Evolutionary conservation across 2,329 filamentous ascomycete genomes (phyloP).

Genomic region (Leptodontidium sp.): DNA sequence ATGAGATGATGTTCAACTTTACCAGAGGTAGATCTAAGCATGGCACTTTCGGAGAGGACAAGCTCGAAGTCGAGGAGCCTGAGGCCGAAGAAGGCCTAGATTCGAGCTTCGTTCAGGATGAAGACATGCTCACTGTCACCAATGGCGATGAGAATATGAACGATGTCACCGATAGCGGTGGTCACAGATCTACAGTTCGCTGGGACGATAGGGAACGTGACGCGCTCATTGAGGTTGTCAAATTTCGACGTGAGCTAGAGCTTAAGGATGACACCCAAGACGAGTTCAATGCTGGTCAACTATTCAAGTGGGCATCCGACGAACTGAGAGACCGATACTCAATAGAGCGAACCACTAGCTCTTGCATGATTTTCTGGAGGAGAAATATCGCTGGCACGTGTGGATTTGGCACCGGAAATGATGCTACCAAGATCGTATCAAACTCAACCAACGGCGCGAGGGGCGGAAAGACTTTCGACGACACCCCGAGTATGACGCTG

Average conservation of each 20-base stretch:
- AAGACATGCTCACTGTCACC: background rate
- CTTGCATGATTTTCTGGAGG: constrained; percentile 16
- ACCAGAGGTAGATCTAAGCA: constrained; percentile 9
- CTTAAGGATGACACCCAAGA: background rate
- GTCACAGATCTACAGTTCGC: constrained; percentile 6
- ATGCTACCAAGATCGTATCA: constrained; percentile 1
- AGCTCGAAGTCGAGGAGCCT: constrained; percentile 13
- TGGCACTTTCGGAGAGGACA: constrained; percentile 11
- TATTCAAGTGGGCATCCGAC: constrained; percentile 8
- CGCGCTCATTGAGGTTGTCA: constrained; percentile 6
- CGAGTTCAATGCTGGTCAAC: constrained; percentile 6
- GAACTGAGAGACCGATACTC: background rate
- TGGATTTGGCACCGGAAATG: constrained; percentile 9
- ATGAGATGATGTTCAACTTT: constrained; percentile 11
- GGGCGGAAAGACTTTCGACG: background rate
- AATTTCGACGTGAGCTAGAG: background rate
- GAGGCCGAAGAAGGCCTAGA: background rate
- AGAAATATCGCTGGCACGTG: constrained; percentile 14
- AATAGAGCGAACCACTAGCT: background rate
- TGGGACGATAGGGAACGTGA: constrained; percentile 15
- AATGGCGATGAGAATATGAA: constrained; percentile 6
- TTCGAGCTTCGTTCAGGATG: constrained; percentile 1
- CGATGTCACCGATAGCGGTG: background rate
- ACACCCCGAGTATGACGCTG: constrained; percentile 5
- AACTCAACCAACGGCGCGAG: background rate